A percentile compares a stretch with the other conserved stretches of the same genome.
Conservation (phyloP, 2,329 filamentous ascomycete species). For the Trichoderma pleuroti region DNA sequence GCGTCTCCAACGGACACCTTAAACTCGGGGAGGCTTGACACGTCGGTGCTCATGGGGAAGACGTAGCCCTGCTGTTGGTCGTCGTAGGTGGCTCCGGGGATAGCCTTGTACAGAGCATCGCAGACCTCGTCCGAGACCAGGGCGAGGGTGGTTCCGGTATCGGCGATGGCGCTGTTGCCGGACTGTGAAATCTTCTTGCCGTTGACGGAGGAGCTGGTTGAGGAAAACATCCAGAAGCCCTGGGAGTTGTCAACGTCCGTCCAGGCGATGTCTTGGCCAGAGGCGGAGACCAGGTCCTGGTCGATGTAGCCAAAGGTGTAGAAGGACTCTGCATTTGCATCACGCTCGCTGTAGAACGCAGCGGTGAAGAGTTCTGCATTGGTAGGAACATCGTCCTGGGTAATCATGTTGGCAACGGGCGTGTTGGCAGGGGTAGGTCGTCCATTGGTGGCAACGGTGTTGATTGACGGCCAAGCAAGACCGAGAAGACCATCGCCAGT, state of each 20-base stretch:
- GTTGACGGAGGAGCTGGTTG: slow-evolving; percentile 24
- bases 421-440: slow-evolving; percentile 44
- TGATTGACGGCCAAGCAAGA: slow-evolving; percentile 41
- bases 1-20: slow-evolving; percentile 6
- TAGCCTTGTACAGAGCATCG: slow-evolving; percentile 45
- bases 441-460: slow-evolving; percentile 38
- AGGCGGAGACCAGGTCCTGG: slow-evolving; percentile 50
- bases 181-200: slow-evolving; percentile 23
- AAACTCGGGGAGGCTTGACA: not conserved
- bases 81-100: slow-evolving; percentile 42
- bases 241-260: slow-evolving; percentile 57
- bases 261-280: slow-evolving; percentile 59
- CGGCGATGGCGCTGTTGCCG: slow-evolving; percentile 49
- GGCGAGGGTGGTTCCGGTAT: slow-evolving; percentile 62
- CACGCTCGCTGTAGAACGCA: slow-evolving; percentile 35
- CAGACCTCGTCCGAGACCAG: slow-evolving; percentile 53
- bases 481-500: slow-evolving; percentile 46
- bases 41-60: slow-evolving; percentile 33
- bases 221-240: slow-evolving; percentile 58
- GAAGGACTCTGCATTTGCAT: slow-evolving; percentile 39
- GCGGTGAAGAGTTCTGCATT: slow-evolving; percentile 25
- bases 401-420: slow-evolving; percentile 52
- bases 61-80: slow-evolving; percentile 41
- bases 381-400: slow-evolving; percentile 40
- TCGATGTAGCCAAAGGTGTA: slow-evolving; percentile 76